Conservation (phyloP, 148 eudicot species). For the Camellia lanceoleosa region DNA sequence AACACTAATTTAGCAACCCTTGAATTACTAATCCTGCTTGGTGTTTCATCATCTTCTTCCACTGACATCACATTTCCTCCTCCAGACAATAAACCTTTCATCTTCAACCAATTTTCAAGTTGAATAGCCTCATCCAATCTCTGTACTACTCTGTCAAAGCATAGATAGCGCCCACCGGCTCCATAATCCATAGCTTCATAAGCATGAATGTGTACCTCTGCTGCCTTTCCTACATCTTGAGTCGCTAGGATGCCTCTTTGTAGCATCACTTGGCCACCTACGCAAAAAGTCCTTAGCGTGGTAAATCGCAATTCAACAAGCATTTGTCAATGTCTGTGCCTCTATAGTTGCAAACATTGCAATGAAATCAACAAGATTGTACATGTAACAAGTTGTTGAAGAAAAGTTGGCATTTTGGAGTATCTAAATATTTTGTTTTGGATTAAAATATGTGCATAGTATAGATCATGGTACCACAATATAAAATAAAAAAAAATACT, state of each 20-base stretch:
- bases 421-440: too few relatives aligned
- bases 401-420: too few relatives aligned
- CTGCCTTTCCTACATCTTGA: constrained; percentile 21
- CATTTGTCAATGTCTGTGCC: too few relatives aligned
- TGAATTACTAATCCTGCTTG: constrained; percentile 15
- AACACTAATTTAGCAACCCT: constrained; percentile 13
- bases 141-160: constrained; percentile 19
- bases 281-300: too few relatives aligned
- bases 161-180: constrained; percentile 27
- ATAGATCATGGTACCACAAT: too few relatives aligned
- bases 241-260: constrained; percentile 11
- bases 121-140: constrained; percentile 18
- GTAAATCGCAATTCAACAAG: too few relatives aligned
- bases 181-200: constrained; percentile 32
- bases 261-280: too few relatives aligned
- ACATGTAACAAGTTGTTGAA: too few relatives aligned
- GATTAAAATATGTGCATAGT: too few relatives aligned
- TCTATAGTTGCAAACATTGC: too few relatives aligned
- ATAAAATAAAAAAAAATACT: too few relatives aligned
- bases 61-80: not conserved
- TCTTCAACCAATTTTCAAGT: constrained; percentile 23
- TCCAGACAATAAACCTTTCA: constrained; percentile 3
- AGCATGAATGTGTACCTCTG: constrained; percentile 24
- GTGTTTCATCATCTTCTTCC: constrained; percentile 9
- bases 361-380: too few relatives aligned